Evolutionary conservation across 2,329 filamentous ascomycete species (phyloP), one percentile per base, ranked within the genome.

Genomic region (Penicillium sclerotiorum): DNA sequence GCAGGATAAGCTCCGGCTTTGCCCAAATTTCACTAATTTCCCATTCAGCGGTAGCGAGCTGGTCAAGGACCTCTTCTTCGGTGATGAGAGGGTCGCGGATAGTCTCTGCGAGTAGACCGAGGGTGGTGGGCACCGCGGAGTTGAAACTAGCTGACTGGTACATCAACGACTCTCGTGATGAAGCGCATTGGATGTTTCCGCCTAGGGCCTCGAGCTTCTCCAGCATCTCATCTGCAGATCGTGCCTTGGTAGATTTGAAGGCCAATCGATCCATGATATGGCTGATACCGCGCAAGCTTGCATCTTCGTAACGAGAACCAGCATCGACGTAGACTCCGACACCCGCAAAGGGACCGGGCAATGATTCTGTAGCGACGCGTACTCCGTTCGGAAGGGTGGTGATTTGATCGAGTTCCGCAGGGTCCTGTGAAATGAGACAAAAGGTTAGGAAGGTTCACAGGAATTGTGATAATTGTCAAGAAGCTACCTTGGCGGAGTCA

Each of bases 131-230:
- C 8, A 99, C 91, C 15, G 90, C 87, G 21, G 87, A 87, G 77
- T 99, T 99, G 82, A 99, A 99, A 23, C 92, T 96, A 21, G 94
- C 94, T 1, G 91, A 90, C 73, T 99, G 94, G 77, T 99, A 99
- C 94, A 99, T 99, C 75, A 99, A 83, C 49, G 90, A 90, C 74
- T 99, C 94, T 58, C 94, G 82, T 2, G 91, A 95, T 1, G 92
- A 96, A 9, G 93, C 92, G 74, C 94, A 99, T 74, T 97, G 92
- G 52, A 99, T 93, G 70, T 96, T 96, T 25, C 94, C 94, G 28
- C 94, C 94, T 3, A 99, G 78, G 0, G 86, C 87, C 73, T 97
- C 94, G 27, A 96, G 81, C 27, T 86, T 80, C 71, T 96, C 90
- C 17, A 96, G 78, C 85, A 97, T 94, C 60, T 91, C 80, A 72